These are phyloP conservation scores for Daldinia caldariorum DNA, from an alignment of 495 filamentous ascomycete species.

Conservation along the genomic window DNA sequence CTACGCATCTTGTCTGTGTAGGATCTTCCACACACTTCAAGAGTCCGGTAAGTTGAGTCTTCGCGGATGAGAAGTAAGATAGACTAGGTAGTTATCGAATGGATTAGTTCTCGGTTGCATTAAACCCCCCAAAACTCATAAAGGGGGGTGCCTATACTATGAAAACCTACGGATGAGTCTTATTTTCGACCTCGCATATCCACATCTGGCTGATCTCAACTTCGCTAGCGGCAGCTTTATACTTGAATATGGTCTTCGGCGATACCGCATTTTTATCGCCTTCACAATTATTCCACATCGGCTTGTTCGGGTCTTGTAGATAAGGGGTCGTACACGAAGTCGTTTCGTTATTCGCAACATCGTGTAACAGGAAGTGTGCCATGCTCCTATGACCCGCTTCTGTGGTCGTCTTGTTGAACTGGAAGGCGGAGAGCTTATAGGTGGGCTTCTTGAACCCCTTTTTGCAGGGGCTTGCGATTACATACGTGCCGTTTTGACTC, in stretches of 20 bases:
- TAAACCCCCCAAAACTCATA: background rate
- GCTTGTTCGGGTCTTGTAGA: constrained; percentile 30
- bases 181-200: constrained; percentile 35
- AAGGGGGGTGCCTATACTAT: background rate
- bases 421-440: constrained; percentile 31
- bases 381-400: constrained; percentile 24
- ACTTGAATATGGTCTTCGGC: constrained; percentile 35
- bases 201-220: constrained; percentile 34
- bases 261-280: background rate
- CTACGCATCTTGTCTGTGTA: constrained; percentile 24
- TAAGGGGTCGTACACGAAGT: constrained; percentile 35
- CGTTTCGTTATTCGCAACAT: constrained; percentile 24
- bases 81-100: constrained; percentile 2
- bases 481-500: background rate
- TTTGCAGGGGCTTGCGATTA: constrained; percentile 21
- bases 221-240: constrained; percentile 9
- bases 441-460: constrained; percentile 26
- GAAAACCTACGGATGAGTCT: constrained; percentile 39
- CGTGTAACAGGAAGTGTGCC: constrained; percentile 26
- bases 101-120: background rate
- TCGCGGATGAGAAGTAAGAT: constrained; percentile 35
- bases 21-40: constrained; percentile 24
- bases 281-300: constrained; percentile 31
- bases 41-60: constrained; percentile 19
- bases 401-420: constrained; percentile 33